These are phyloP conservation scores for Backusella luteola DNA, from an alignment of 192 early-diverging fungal species.

Conservation along the genomic window DNA sequence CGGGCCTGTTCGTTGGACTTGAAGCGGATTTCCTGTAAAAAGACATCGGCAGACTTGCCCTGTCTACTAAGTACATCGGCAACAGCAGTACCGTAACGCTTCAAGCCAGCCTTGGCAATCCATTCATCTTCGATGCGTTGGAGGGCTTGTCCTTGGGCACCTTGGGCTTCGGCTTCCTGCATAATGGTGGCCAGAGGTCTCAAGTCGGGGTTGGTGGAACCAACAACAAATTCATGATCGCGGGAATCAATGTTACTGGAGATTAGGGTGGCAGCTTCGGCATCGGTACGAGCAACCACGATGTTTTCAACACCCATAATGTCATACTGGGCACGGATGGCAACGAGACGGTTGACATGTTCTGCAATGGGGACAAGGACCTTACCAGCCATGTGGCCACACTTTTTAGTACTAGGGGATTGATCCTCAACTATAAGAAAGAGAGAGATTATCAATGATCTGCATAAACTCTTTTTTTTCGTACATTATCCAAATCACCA, in stretches of 20 bases:
- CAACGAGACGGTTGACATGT: slow-evolving; percentile 96
- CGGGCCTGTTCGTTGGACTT: slow-evolving; percentile 85
- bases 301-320: slow-evolving; percentile 97
- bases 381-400: slow-evolving; percentile 99
- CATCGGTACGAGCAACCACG: slow-evolving; percentile 92
- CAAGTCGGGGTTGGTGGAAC: slow-evolving; percentile 81
- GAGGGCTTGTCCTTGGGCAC: slow-evolving; percentile 70
- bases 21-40: slow-evolving; percentile 38
- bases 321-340: slow-evolving; percentile 94
- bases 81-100: slow-evolving; percentile 80
- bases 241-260: slow-evolving; percentile 94
- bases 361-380: slow-evolving; percentile 97
- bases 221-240: slow-evolving; percentile 95
- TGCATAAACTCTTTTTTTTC: background rate
- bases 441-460: background rate
- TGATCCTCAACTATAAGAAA: slow-evolving; percentile 73
- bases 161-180: slow-evolving; percentile 75
- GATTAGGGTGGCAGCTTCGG: slow-evolving; percentile 95
- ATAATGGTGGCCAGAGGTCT: slow-evolving; percentile 71
- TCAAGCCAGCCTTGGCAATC: slow-evolving; percentile 75
- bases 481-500: background rate
- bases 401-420: slow-evolving; percentile 95
- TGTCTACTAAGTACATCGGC: slow-evolving; percentile 68
- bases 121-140: slow-evolving; percentile 85
- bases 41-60: slow-evolving; percentile 41